Evolutionary conservation across 129 eudicot genomes (phyloP).

Genomic region (Chrysanthemum lavandulifolium): DNA sequence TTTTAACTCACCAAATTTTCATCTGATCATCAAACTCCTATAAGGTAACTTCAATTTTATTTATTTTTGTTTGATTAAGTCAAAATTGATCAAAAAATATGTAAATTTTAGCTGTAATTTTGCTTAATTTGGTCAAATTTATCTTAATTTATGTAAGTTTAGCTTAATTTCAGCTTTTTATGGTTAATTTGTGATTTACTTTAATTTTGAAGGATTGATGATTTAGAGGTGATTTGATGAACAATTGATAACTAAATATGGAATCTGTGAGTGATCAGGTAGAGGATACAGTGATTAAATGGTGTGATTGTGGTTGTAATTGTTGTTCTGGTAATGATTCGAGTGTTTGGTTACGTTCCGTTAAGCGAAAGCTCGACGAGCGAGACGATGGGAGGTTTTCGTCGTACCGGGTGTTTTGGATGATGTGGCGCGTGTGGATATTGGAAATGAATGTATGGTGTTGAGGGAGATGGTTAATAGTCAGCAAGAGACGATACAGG

Average conservation of each 20-base stretch:
- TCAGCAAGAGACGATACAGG: conserved; percentile 74
- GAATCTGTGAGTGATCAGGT: conserved; percentile 37
- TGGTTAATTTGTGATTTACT: background rate
- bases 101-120: no score
- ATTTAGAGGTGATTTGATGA: conserved; percentile 22
- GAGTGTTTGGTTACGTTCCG: conserved; percentile 55
- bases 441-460: conserved; percentile 65
- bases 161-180: conserved; percentile 14
- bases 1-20: background rate
- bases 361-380: conserved; percentile 68
- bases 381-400: conserved; percentile 36
- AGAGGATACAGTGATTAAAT: conserved; percentile 44
- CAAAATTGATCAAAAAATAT: no score
- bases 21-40: conserved; percentile 11
- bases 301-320: conserved; percentile 57
- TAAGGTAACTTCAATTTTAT: conserved; percentile 18
- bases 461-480: conserved; percentile 72
- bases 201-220: conserved; percentile 6
- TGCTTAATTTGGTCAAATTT: conserved; percentile 13
- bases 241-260: conserved; percentile 35
- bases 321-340: conserved; percentile 45
- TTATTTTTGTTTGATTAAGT: no score
- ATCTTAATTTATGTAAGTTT: background rate
- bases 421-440: conserved; percentile 71
- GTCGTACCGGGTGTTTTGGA: conserved; percentile 50